These are phyloP conservation scores for Zychaea mexicana DNA, from an alignment of 371 early-diverging fungal genomes.

Conservation along the genomic window DNA sequence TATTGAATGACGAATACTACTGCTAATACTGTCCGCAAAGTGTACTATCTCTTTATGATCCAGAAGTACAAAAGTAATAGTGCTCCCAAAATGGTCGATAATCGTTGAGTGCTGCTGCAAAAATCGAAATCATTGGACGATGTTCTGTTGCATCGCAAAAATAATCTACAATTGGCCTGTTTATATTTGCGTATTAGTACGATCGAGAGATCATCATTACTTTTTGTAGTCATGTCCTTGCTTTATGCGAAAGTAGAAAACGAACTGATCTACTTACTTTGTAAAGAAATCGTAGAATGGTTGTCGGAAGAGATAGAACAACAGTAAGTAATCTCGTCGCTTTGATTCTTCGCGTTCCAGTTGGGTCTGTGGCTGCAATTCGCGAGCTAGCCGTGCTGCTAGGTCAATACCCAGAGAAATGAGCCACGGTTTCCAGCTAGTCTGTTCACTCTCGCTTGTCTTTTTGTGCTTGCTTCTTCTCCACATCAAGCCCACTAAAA, in stretches of 20 bases:
- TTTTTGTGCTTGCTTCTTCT: constrained; percentile 14
- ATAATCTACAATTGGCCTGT: constrained; percentile 23
- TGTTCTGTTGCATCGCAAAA: constrained; percentile 44
- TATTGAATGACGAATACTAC: neutral
- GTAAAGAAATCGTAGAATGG: constrained; percentile 36
- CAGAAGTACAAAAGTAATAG: constrained; percentile 45
- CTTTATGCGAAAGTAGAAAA: too few species aligned
- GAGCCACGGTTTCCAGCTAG: constrained; percentile 40
- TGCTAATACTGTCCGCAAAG: neutral
- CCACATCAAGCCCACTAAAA: neutral
- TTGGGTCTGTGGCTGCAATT: constrained; percentile 28
- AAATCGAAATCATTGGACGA: constrained; percentile 37
- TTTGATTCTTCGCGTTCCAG: constrained; percentile 39
- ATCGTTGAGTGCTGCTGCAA: constrained; percentile 43
- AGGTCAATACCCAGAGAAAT: constrained; percentile 39
- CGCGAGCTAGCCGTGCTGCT: constrained; percentile 20
- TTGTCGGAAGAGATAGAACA: constrained; percentile 37
- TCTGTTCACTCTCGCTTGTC: constrained; percentile 17
- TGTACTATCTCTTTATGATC: constrained; percentile 25
- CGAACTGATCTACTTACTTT: too few species aligned
- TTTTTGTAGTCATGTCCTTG: too few species aligned
- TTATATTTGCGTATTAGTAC: neutral
- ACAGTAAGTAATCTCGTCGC: constrained; percentile 33
- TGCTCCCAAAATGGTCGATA: constrained; percentile 50
- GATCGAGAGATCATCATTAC: too few species aligned